Evolutionary conservation across 352 stramenopile species (phyloP).

Genomic region (Globisporangium cystogenes): DNA sequence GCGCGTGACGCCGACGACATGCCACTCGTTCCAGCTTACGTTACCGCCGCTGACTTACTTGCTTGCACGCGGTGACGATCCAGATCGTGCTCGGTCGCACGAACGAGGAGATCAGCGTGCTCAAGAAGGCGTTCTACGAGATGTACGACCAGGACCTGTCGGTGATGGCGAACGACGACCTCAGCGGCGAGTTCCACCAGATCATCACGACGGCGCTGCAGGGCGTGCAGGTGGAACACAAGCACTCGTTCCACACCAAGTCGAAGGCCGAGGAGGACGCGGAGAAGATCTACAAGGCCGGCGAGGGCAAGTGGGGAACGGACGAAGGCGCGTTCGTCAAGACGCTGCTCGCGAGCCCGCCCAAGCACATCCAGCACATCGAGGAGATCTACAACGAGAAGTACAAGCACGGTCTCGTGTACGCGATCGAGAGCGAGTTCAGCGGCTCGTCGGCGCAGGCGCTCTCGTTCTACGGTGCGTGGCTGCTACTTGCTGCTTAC

Average conservation of each 20-base stretch:
- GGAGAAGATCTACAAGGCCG: too few relatives aligned
- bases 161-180: conserved; percentile 47
- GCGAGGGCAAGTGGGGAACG: too few relatives aligned
- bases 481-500: conserved; percentile 24
- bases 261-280: too few relatives aligned
- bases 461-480: conserved; percentile 20
- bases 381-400: conserved; percentile 11
- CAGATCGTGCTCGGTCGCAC: conserved; percentile 60
- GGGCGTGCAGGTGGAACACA: conserved; percentile 41
- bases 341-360: too few relatives aligned
- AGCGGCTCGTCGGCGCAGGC: conserved; percentile 17
- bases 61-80: conserved; percentile 10
- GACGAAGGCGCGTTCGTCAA: too few relatives aligned
- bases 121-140: conserved; percentile 79
- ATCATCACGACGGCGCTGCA: conserved; percentile 66
- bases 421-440: conserved; percentile 59
- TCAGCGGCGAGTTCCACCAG: conserved; percentile 63
- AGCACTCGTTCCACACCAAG: conserved; percentile 36
- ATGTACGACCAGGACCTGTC: conserved; percentile 53
- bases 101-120: conserved; percentile 65
- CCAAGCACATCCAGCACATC: too few relatives aligned
- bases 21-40: too few relatives aligned
- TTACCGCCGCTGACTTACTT: too few relatives aligned
- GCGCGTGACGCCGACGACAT: too few relatives aligned
- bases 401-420: conserved; percentile 39